phyloP scores from a whole-genome alignment of 768 basidiomycete species.

The Leccinum sublutescens region DNA sequence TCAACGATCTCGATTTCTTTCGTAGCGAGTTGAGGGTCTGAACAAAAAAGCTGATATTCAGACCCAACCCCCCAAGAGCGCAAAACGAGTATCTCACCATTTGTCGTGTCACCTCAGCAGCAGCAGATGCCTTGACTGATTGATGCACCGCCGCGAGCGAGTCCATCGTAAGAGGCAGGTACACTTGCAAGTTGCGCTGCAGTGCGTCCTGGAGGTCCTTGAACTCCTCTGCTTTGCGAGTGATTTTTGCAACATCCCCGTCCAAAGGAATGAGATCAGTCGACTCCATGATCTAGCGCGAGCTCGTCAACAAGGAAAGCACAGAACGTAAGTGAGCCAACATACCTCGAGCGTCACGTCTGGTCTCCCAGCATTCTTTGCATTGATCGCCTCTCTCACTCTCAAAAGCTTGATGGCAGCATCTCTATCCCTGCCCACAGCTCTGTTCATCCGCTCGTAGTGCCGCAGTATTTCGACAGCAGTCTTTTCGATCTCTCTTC shows the following conservation, averaged over 20 bases:
- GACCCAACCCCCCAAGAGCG: slow-evolving; percentile 8
- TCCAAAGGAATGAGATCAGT: slow-evolving; percentile 85
- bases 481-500: slow-evolving; percentile 64
- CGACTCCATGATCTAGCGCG: slow-evolving; percentile 73
- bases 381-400: slow-evolving; percentile 78
- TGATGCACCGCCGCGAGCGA: no score
- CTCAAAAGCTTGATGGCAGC: slow-evolving; percentile 72
- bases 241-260: slow-evolving; percentile 82
- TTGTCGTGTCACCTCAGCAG: no score
- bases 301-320: neutral
- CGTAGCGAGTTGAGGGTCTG: slow-evolving; percentile 63
- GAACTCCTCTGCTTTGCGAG: slow-evolving; percentile 85
- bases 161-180: no score
- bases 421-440: slow-evolving; percentile 69
- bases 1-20: slow-evolving; percentile 80
- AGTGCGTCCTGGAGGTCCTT: slow-evolving; percentile 41
- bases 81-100: neutral
- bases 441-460: slow-evolving; percentile 75
- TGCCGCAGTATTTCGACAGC: slow-evolving; percentile 77
- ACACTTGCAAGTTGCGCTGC: no score
- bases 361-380: slow-evolving; percentile 65
- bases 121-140: no score
- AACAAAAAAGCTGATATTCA: slow-evolving; percentile 1
- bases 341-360: slow-evolving; percentile 83
- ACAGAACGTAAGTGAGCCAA: slow-evolving; percentile 9